Evolutionary conservation across 371 early-diverging fungal species (phyloP).

Genomic region (Coemansia sp.): DNA sequence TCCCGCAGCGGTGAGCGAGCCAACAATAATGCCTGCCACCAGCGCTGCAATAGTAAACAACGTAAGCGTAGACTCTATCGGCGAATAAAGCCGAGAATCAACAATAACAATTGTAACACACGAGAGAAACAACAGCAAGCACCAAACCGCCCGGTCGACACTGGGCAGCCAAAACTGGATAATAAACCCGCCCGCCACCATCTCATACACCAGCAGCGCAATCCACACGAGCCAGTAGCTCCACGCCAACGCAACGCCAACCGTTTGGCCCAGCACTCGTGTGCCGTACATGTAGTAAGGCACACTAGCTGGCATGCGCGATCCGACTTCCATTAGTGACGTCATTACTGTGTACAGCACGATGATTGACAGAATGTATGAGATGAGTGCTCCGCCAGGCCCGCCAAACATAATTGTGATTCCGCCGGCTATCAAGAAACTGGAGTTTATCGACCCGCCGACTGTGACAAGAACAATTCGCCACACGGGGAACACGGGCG

Average conservation of each 20-base stretch:
- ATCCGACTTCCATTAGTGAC: conserved; percentile 80
- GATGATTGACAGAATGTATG: conserved; percentile 64
- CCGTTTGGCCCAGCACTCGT: conserved; percentile 75
- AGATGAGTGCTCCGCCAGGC: conserved; percentile 73
- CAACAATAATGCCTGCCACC: conserved; percentile 55
- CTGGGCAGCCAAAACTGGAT: conserved; percentile 73
- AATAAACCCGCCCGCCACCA: conserved; percentile 72
- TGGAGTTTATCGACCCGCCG: conserved; percentile 73
- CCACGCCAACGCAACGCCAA: conserved; percentile 74
- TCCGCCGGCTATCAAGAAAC: conserved; percentile 77
- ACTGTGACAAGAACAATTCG: conserved; percentile 70
- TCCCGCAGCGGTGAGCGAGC: conserved; percentile 65
- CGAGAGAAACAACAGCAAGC: conserved; percentile 14
- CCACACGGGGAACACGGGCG: conserved; percentile 7
- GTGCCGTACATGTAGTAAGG: conserved; percentile 73
- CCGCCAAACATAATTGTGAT: conserved; percentile 68
- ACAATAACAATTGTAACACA: conserved; percentile 18
- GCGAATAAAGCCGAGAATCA: conserved; percentile 60
- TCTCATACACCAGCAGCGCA: conserved; percentile 70
- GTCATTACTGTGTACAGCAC: conserved; percentile 76
- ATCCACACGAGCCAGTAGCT: conserved; percentile 81
- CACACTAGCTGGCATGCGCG: conserved; percentile 73
- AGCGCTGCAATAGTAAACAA: conserved; percentile 62
- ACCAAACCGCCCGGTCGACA: conserved; percentile 59
- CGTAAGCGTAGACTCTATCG: conserved; percentile 68